Evolutionary conservation across 1,284 basidiomycete species (phyloP).

Genomic region (Moniliophthora roreri): DNA sequence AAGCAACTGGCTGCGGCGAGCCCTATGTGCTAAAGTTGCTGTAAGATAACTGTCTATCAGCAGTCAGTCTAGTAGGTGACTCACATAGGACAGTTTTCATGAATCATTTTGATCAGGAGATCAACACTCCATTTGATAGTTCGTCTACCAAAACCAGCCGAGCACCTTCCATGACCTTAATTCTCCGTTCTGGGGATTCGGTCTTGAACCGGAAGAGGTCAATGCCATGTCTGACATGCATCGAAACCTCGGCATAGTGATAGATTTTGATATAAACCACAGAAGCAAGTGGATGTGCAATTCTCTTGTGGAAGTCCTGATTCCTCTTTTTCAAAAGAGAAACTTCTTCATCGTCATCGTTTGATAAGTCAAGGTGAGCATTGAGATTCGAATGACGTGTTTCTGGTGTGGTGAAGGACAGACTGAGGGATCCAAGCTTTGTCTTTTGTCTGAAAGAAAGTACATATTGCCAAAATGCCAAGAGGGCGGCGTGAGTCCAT

Average conservation of each 20-base stretch:
- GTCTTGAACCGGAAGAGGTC: slow-evolving; percentile 46
- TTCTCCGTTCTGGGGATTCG: slow-evolving; percentile 20
- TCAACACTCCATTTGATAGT: slow-evolving; percentile 36
- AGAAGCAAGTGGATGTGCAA: not conserved
- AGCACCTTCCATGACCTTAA: slow-evolving; percentile 35
- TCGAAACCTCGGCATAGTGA: slow-evolving; percentile 49
- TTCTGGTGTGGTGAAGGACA: slow-evolving; percentile 48
- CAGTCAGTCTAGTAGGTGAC: too few relatives aligned
- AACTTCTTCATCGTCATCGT: not conserved
- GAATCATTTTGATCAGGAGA: too few relatives aligned
- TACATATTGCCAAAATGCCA: slow-evolving; percentile 55
- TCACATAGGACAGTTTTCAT: too few relatives aligned
- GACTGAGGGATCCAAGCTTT: slow-evolving; percentile 45
- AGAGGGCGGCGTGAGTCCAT: slow-evolving; percentile 50
- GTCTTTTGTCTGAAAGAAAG: slow-evolving; percentile 36
- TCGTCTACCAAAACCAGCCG: slow-evolving; percentile 46
- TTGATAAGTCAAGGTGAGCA: not conserved
- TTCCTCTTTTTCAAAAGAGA: too few relatives aligned
- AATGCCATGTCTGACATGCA: slow-evolving; percentile 49
- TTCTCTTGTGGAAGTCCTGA: not conserved
- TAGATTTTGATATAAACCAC: slow-evolving; percentile 62
- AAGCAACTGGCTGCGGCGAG: too few relatives aligned
- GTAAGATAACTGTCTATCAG: too few relatives aligned
- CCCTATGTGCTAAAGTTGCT: too few relatives aligned
- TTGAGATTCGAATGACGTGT: not conserved